phyloP scores from a whole-genome alignment of 2,329 filamentous ascomycete species.

The Neospermospora avenae region DNA sequence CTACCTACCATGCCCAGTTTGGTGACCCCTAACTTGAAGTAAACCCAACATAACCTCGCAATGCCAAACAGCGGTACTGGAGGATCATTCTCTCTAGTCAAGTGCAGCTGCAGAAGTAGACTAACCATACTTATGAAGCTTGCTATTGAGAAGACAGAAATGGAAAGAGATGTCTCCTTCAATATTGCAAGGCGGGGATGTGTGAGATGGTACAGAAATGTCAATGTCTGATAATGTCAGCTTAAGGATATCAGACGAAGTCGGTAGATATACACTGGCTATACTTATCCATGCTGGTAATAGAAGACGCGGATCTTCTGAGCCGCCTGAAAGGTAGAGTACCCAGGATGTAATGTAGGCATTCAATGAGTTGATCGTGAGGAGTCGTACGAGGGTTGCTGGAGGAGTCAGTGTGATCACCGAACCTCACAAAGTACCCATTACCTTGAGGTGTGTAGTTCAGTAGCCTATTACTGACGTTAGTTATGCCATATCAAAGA shows the following conservation, averaged over 20 bases:
- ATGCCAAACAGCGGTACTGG: constrained; percentile 31
- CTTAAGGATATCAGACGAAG: background rate
- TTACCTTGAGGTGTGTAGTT: constrained; percentile 70
- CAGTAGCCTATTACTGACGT: constrained; percentile 57
- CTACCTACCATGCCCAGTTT: constrained; percentile 21
- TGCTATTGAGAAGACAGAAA: constrained; percentile 72
- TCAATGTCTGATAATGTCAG: constrained; percentile 55
- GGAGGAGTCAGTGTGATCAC: constrained; percentile 19
- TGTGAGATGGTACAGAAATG: constrained; percentile 71
- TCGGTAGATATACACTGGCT: constrained; percentile 55
- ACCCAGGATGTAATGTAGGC: constrained; percentile 72
- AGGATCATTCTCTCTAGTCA: constrained; percentile 32
- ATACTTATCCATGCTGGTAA: constrained; percentile 77
- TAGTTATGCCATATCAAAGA: background rate
- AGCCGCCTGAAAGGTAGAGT: constrained; percentile 66
- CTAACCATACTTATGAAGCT: constrained; percentile 74
- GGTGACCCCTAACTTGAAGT: constrained; percentile 22
- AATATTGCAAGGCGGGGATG: constrained; percentile 77
- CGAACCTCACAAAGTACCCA: background rate
- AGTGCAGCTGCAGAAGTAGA: constrained; percentile 63
- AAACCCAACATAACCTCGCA: constrained; percentile 26
- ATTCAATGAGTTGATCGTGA: constrained; percentile 71
- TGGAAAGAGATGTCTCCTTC: constrained; percentile 74
- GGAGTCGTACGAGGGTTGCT: constrained; percentile 75
- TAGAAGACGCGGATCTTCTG: constrained; percentile 65